phyloP scores from a whole-genome alignment of 2,329 filamentous ascomycete genomes.

The Xylaria digitata region DNA sequence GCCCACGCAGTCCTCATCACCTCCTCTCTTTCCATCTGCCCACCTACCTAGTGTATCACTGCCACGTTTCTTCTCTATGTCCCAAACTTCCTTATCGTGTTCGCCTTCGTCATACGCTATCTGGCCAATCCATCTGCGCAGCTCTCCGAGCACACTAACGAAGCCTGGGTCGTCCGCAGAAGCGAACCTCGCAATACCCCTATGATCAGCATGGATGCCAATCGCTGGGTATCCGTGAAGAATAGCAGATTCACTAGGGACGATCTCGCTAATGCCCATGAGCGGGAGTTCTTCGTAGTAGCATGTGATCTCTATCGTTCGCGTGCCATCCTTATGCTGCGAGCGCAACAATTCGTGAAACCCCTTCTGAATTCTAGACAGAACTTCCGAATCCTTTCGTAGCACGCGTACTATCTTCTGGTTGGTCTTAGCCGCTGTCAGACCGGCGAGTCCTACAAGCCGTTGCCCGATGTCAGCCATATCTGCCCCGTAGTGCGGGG shows the following conservation, averaged over 20 bases:
- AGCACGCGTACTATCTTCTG: slow-evolving; percentile 12
- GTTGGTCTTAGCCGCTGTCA: neutral
- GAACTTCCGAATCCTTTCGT: slow-evolving; percentile 20
- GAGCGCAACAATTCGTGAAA: slow-evolving; percentile 17
- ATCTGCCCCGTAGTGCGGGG: slow-evolving; percentile 20
- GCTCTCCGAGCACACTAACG: slow-evolving; percentile 20
- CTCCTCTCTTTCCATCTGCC: neutral
- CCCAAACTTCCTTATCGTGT: neutral
- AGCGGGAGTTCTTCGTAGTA: slow-evolving; percentile 29
- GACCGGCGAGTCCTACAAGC: no score
- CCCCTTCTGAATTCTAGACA: slow-evolving; percentile 18
- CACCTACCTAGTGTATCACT: neutral
- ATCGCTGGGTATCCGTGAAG: slow-evolving; percentile 13
- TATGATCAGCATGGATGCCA: slow-evolving; percentile 26
- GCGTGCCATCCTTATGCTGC: neutral
- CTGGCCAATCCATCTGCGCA: slow-evolving; percentile 11
- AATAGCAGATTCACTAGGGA: slow-evolving; percentile 18
- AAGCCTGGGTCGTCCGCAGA: slow-evolving; percentile 21
- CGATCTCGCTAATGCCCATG: neutral
- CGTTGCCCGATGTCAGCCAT: no score
- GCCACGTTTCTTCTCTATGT: neutral
- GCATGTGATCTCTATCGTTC: slow-evolving; percentile 17
- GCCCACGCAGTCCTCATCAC: neutral
- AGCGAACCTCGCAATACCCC: slow-evolving; percentile 11
- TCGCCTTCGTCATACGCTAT: no score